Conservation (phyloP, 129 eudicot species). For the Lactuca sativa region DNA sequence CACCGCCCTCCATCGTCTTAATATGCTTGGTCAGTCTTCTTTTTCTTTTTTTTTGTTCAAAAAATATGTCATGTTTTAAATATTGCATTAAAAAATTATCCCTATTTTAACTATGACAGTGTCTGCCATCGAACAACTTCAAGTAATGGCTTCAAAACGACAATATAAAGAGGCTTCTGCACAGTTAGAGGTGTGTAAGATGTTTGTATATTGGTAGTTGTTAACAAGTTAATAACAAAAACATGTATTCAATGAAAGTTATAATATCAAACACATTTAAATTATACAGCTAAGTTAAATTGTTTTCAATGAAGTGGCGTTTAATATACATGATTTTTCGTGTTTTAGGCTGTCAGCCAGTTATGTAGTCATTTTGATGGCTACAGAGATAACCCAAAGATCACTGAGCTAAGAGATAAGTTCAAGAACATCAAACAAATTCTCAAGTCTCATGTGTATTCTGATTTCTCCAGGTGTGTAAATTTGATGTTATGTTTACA, state of each 20-base stretch:
- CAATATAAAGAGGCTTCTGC: slow-evolving; percentile 99
- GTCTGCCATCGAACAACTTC: slow-evolving; percentile 97
- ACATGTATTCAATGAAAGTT: slow-evolving; percentile 3
- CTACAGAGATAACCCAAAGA: slow-evolving; percentile 90
- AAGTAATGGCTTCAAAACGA: slow-evolving; percentile 97
- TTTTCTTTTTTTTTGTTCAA: background rate
- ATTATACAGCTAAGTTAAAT: background rate
- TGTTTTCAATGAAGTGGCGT: background rate
- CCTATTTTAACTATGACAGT: slow-evolving; percentile 49
- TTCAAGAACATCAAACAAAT: slow-evolving; percentile 95
- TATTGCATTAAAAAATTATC: background rate
- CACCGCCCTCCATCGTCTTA: slow-evolving; percentile 93
- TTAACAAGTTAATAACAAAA: slow-evolving; percentile 12
- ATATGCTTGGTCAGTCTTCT: slow-evolving; percentile 94
- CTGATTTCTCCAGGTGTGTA: slow-evolving; percentile 95
- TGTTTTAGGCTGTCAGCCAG: slow-evolving; percentile 95
- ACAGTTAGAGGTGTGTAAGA: slow-evolving; percentile 76
- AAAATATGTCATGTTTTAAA: background rate
- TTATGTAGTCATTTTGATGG: slow-evolving; percentile 99
- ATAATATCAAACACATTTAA: slow-evolving; percentile 13
- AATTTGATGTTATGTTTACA: background rate
- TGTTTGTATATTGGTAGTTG: slow-evolving; percentile 15
- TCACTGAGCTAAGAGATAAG: slow-evolving; percentile 92
- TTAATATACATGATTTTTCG: slow-evolving; percentile 16
- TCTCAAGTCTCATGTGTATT: slow-evolving; percentile 93